These are phyloP conservation scores for Gastrolobium bilobum DNA, from an alignment of 306 rosid genomes.

Conservation along the genomic window DNA sequence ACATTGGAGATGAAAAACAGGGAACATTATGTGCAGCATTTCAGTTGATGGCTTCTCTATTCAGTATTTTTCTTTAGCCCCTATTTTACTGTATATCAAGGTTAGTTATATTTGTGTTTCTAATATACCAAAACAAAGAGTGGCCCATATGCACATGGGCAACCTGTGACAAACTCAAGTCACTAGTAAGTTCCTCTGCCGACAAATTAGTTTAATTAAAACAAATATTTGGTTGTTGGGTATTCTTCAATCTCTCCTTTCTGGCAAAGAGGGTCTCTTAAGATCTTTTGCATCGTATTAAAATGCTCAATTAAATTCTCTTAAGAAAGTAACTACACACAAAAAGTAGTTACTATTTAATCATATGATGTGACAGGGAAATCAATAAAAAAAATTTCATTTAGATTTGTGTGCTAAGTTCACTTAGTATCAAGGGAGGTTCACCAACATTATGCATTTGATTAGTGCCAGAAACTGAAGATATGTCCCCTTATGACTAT, in stretches of 20 bases:
- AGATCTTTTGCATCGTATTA: slow-evolving; percentile 9
- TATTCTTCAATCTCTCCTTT: slow-evolving; percentile 32
- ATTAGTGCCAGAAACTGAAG: not conserved
- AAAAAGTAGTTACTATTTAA: not conserved
- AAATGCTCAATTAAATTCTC: slow-evolving; percentile 1
- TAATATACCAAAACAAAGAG: too few species aligned
- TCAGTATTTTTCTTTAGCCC: not conserved
- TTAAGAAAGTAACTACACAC: slow-evolving; percentile 1
- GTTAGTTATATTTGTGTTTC: not conserved
- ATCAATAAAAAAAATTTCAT: not conserved
- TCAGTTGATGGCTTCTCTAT: not conserved
- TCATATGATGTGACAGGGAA: slow-evolving; percentile 5
- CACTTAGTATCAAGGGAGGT: not conserved
- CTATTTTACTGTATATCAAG: not conserved
- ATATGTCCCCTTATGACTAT: slow-evolving; percentile 14
- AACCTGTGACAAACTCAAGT: slow-evolving; percentile 15
- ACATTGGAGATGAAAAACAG: slow-evolving; percentile 21
- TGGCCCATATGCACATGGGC: slow-evolving; percentile 46
- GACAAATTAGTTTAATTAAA: slow-evolving; percentile 39
- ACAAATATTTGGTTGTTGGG: slow-evolving; percentile 44
- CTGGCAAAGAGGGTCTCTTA: not conserved
- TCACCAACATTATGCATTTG: too few species aligned
- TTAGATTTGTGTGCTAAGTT: not conserved
- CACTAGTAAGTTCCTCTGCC: slow-evolving; percentile 34
- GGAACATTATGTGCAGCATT: not conserved